Conservation (phyloP, 176 grass and related monocot genomes). For the Carex littledalei region DNA sequence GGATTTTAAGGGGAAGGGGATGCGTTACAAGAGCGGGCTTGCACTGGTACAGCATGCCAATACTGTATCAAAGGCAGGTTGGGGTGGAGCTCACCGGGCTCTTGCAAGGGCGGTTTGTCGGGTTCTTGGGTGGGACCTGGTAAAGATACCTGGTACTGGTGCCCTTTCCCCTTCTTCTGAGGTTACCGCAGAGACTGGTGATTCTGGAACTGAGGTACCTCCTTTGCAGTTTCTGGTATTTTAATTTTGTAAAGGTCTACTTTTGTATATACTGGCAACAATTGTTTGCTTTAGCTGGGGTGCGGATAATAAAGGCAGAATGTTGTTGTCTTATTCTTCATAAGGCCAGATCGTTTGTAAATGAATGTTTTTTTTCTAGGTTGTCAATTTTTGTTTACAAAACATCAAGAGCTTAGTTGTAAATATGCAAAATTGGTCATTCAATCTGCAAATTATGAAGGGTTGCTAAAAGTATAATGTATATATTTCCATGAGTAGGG, state of each 20-base stretch:
- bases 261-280: background rate
- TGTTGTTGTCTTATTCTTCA: too few relatives aligned
- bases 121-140: constrained; percentile 18
- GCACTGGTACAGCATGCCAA: constrained; percentile 21
- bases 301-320: too few relatives aligned
- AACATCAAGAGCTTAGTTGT: too few relatives aligned
- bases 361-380: too few relatives aligned
- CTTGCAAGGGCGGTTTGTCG: constrained; percentile 17
- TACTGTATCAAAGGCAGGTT: constrained; percentile 17
- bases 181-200: background rate
- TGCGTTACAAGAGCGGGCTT: constrained; percentile 10
- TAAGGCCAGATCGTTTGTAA: too few relatives aligned
- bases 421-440: too few relatives aligned
- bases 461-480: too few relatives aligned
- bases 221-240: background rate
- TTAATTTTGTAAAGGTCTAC: background rate
- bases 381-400: too few relatives aligned
- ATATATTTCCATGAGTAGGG: too few relatives aligned
- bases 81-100: constrained; percentile 3
- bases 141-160: background rate
- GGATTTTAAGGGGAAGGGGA: constrained; percentile 25
- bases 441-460: too few relatives aligned
- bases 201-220: background rate
- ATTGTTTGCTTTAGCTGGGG: background rate
- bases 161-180: background rate